Evolutionary conservation across 148 eudicot genomes (phyloP).

Genomic region (Diospyros kaki): DNA sequence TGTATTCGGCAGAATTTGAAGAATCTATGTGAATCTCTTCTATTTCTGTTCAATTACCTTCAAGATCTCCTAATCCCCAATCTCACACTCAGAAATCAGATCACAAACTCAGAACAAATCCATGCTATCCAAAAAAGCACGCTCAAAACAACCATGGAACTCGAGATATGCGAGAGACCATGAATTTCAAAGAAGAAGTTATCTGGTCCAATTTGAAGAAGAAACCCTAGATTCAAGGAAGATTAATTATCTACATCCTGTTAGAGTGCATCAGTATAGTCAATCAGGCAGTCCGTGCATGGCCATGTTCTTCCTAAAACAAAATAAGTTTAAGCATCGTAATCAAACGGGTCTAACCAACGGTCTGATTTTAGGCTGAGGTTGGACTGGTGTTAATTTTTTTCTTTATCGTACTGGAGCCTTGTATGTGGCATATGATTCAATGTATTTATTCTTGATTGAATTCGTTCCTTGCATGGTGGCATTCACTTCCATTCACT

Average conservation of each 20-base stretch:
- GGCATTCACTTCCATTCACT: too few relatives aligned
- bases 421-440: too few relatives aligned
- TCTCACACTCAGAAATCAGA: neutral
- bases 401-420: too few relatives aligned
- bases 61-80: neutral
- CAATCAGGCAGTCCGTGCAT: conserved; percentile 81
- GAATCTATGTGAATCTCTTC: neutral
- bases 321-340: too few relatives aligned
- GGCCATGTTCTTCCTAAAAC: conserved; percentile 15
- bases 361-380: too few relatives aligned
- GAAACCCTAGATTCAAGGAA: neutral
- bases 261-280: conserved; percentile 79
- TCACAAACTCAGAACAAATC: neutral
- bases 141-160: neutral
- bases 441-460: too few relatives aligned
- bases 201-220: neutral
- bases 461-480: too few relatives aligned
- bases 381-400: too few relatives aligned
- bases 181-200: neutral
- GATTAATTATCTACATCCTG: conserved; percentile 48
- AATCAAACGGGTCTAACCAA: too few relatives aligned
- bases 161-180: neutral
- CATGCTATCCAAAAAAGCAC: neutral
- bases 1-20: too few relatives aligned
- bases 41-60: neutral